These are phyloP conservation scores for Murraya paniculata DNA, from an alignment of 345 rosid genomes.

Conservation along the genomic window DNA sequence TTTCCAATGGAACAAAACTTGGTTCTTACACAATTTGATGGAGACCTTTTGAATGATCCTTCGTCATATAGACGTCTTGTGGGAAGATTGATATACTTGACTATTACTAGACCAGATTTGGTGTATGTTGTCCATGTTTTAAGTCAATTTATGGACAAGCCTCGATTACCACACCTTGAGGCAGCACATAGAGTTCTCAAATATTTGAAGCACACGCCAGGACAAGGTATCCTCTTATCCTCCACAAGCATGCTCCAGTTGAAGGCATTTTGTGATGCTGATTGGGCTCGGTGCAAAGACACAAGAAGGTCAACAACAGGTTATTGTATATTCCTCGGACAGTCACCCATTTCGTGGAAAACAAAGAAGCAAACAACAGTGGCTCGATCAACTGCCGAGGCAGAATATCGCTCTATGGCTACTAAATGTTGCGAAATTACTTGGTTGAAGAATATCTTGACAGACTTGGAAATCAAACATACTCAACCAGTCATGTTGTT, in stretches of 20 bases:
- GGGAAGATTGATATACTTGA: constrained; percentile 1
- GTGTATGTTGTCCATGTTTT: neutral
- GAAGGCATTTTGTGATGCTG: neutral
- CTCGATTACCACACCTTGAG: neutral
- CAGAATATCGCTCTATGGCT: neutral
- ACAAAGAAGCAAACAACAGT: too few species aligned
- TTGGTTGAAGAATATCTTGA: neutral
- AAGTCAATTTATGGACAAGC: constrained; percentile 4
- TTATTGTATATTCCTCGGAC: neutral
- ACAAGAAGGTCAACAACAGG: neutral
- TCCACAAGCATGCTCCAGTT: neutral
- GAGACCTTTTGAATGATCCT: neutral
- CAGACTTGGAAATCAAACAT: neutral
- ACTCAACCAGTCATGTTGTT: too few species aligned
- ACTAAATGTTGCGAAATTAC: too few species aligned
- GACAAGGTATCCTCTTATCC: neutral
- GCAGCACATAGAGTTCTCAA: neutral
- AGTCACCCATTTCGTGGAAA: neutral
- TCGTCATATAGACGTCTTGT: neutral
- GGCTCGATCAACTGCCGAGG: neutral
- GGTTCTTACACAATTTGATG: neutral
- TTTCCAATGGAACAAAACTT: constrained; percentile 9
- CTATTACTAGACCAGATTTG: neutral
- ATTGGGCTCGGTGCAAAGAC: neutral
- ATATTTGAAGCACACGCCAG: neutral